A percentile compares a stretch with the other conserved stretches of the same genome.
Conservation (phyloP, 208 protist species). For the Leishmania gerbilli region DNA sequence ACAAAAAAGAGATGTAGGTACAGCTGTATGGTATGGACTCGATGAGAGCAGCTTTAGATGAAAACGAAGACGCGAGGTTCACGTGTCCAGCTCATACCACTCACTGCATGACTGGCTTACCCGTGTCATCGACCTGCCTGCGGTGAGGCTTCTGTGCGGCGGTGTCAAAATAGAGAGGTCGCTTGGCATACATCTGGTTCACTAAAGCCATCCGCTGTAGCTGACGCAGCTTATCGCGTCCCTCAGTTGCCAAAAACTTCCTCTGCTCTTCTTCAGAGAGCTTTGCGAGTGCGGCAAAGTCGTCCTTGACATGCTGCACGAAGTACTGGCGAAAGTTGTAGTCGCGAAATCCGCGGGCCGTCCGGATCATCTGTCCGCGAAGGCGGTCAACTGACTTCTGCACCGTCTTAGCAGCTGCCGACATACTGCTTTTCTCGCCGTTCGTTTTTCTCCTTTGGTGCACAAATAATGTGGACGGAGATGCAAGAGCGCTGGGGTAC, state of each 20-base stretch:
- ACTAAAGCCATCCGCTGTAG: constrained; percentile 88
- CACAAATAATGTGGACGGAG: background rate
- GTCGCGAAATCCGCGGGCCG: constrained; percentile 72
- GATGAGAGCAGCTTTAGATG: background rate
- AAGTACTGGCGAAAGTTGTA: constrained; percentile 93
- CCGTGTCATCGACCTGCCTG: background rate
- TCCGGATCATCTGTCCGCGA: constrained; percentile 52
- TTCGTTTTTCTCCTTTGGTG: background rate
- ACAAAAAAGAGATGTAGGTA: background rate
- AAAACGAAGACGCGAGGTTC: background rate
- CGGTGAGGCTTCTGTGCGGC: constrained; percentile 15
- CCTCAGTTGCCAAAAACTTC: constrained; percentile 56
- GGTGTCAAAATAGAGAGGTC: constrained; percentile 72
- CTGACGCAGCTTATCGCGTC: constrained; percentile 60
- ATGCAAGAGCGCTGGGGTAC: no score
- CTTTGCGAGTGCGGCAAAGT: constrained; percentile 56
- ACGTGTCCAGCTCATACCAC: background rate
- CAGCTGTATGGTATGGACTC: background rate
- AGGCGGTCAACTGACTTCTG: constrained; percentile 46
- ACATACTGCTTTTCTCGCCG: background rate
- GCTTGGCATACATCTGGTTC: constrained; percentile 75
- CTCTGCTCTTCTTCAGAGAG: constrained; percentile 56
- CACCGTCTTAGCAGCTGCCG: background rate
- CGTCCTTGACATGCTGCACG: constrained; percentile 77
- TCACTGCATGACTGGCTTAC: constrained; percentile 16